A percentile compares a stretch with the other conserved stretches of the same genome.
Evolutionary conservation across 495 filamentous ascomycete species (phyloP).

Genomic region (Annulohypoxylon maeteangense): DNA sequence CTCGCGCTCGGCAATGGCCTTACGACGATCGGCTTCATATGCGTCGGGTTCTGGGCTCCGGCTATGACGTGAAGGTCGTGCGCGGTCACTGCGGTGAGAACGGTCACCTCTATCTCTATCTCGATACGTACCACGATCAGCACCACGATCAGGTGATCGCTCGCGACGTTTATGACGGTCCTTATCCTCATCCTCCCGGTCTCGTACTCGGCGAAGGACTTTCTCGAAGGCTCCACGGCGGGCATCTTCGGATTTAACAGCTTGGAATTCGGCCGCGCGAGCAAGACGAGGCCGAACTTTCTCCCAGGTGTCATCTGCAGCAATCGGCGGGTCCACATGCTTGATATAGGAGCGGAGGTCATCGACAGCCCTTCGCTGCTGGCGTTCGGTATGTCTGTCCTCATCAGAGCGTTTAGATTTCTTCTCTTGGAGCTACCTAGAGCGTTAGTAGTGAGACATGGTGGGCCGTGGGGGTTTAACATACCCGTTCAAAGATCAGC

Average conservation of each 20-base stretch:
- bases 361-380: conserved; percentile 86
- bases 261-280: conserved; percentile 82
- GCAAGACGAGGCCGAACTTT: conserved; percentile 81
- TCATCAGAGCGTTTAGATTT: conserved; percentile 77
- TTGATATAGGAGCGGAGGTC: conserved; percentile 88
- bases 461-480: conserved; percentile 22
- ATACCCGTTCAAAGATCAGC: conserved; percentile 81
- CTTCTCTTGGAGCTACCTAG: conserved; percentile 75
- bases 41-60: conserved; percentile 86
- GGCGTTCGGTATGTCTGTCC: conserved; percentile 84
- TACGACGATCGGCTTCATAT: conserved; percentile 88
- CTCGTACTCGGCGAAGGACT: conserved; percentile 84
- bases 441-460: conserved; percentile 34
- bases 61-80: conserved; percentile 65
- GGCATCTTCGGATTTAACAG: conserved; percentile 81
- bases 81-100: conserved; percentile 66
- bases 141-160: conserved; percentile 68
- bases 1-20: conserved; percentile 87
- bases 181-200: conserved; percentile 90
- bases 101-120: conserved; percentile 70
- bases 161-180: conserved; percentile 75
- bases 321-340: conserved; percentile 87
- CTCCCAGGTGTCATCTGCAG: conserved; percentile 83
- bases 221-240: conserved; percentile 92
- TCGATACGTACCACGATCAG: conserved; percentile 68